Percentiles rank a stretch among this genome's conserved stretches.
These are phyloP conservation scores for Skeletonema costatum DNA, from an alignment of 108 stramenopile species.

Conservation along the genomic window DNA sequence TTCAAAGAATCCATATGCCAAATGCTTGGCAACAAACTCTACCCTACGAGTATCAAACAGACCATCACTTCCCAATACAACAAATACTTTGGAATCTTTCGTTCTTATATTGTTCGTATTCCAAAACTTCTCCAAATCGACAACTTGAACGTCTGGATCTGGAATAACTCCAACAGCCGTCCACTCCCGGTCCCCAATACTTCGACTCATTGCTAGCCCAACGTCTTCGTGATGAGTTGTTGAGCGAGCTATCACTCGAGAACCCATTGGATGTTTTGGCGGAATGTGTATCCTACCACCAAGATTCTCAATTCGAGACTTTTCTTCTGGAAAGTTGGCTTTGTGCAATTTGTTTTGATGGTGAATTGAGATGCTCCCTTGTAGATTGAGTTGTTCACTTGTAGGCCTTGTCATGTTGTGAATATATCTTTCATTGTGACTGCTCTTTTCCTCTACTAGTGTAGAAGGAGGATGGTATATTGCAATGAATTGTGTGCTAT, in stretches of 20 bases:
- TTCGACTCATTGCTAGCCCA: conserved; percentile 74
- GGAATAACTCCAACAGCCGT: conserved; percentile 66
- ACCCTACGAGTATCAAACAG: conserved; percentile 58
- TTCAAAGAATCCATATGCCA: conserved; percentile 52
- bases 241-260: conserved; percentile 53
- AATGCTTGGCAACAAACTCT: conserved; percentile 60
- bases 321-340: conserved; percentile 65
- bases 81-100: conserved; percentile 43
- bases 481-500: conserved; percentile 65
- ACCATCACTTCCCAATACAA: conserved; percentile 75
- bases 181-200: conserved; percentile 76
- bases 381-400: conserved; percentile 15
- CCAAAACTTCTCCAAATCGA: conserved; percentile 49
- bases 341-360: conserved; percentile 56
- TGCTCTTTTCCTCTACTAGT: neutral
- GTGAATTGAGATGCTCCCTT: conserved; percentile 39
- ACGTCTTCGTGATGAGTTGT: conserved; percentile 51
- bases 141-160: conserved; percentile 62
- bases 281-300: conserved; percentile 70
- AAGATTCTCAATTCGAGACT: conserved; percentile 55
- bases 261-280: conserved; percentile 41
- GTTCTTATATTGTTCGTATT: conserved; percentile 1
- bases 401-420: conserved; percentile 2
- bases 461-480: conserved; percentile 24
- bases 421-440: conserved; percentile 7